phyloP scores from a whole-genome alignment of 805 yeast species.

The Candida argentea region DNA sequence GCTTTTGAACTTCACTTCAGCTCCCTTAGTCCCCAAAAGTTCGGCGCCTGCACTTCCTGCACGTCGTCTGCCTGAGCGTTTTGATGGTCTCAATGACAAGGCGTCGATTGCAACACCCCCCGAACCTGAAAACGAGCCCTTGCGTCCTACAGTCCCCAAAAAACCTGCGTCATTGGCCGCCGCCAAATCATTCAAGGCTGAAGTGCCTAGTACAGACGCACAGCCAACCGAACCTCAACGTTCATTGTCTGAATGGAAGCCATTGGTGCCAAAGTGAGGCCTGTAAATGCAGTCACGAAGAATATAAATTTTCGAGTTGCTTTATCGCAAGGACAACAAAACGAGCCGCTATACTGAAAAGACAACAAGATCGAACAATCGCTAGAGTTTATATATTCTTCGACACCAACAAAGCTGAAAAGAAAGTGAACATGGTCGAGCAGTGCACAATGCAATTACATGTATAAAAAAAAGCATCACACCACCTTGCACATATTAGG shows the following conservation, averaged over 20 bases:
- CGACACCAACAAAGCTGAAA: too few species aligned
- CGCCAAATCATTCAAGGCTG: slow-evolving; percentile 6
- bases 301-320: too few species aligned
- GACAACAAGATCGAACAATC: neutral
- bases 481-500: too few species aligned
- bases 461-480: too few species aligned
- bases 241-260: slow-evolving; percentile 39
- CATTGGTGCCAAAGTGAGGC: slow-evolving; percentile 35
- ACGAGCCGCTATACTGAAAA: neutral
- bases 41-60: slow-evolving; percentile 19
- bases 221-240: neutral
- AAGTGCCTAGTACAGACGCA: slow-evolving; percentile 1
- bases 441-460: too few species aligned
- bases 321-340: too few species aligned
- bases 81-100: too few species aligned
- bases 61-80: too few species aligned
- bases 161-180: slow-evolving; percentile 22
- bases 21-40: slow-evolving; percentile 30
- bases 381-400: neutral
- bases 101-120: too few species aligned
- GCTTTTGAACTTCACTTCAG: slow-evolving; percentile 26
- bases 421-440: too few species aligned
- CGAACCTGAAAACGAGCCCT: too few species aligned
- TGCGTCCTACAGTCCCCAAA: slow-evolving; percentile 29
- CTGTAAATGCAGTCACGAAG: too few species aligned